Evolutionary conservation across 2,329 filamentous ascomycete genomes (phyloP).

Genomic region (Alternaria hordeiaustralica): DNA sequence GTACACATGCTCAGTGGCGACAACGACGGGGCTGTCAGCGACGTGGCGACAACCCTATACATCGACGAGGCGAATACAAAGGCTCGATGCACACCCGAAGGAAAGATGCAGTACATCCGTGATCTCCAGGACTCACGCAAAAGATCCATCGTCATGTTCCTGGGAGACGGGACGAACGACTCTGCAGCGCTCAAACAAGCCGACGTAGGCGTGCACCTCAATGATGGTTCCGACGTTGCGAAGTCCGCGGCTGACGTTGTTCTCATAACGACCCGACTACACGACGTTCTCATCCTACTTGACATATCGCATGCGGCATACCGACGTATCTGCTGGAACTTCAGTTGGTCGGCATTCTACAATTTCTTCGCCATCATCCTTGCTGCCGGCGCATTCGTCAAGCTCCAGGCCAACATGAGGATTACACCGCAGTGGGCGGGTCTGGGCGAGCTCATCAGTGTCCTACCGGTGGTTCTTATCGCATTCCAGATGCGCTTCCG

Average conservation of each 20-base stretch:
- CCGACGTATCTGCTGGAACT: conserved; percentile 65
- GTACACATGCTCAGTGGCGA: conserved; percentile 66
- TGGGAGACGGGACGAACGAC: conserved; percentile 82
- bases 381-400: conserved; percentile 63
- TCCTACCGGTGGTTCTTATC: conserved; percentile 70
- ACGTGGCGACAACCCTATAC: conserved; percentile 50
- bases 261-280: conserved; percentile 64
- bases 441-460: conserved; percentile 75
- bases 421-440: conserved; percentile 71
- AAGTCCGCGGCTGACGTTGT: conserved; percentile 72
- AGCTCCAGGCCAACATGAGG: conserved; percentile 46
- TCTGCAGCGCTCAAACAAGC: conserved; percentile 74
- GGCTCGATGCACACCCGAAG: conserved; percentile 57
- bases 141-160: conserved; percentile 65
- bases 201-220: conserved; percentile 73
- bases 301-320: conserved; percentile 57
- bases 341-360: conserved; percentile 73
- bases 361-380: conserved; percentile 73
- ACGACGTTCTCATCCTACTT: conserved; percentile 65
- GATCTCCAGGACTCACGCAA: conserved; percentile 28
- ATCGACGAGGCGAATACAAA: conserved; percentile 51
- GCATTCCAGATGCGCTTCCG: conserved; percentile 58
- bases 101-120: conserved; percentile 62
- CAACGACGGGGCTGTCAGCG: conserved; percentile 56
- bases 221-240: conserved; percentile 65